Base-by-base conservation (phyloP, 192 early-diverging fungal genomes). In the Backusella tuberculispora region DNA sequence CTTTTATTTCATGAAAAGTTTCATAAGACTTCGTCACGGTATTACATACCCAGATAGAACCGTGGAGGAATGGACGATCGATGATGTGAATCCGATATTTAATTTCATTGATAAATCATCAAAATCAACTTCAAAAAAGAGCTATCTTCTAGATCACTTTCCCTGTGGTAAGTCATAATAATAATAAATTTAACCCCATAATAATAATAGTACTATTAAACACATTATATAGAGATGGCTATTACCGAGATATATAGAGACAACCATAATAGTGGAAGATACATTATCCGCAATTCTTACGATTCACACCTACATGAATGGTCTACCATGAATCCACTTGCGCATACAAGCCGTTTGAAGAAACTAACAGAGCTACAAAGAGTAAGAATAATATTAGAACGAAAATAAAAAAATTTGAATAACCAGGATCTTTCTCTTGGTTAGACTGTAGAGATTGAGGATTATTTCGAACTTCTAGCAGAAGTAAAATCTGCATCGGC, bases 371-470 rank as follows among this genome's bases (percentile, higher is more conserved):
- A 63, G 13, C 46, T 88, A 13, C 83, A 88, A 41, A 72, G 81
- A 69, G 86, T 86, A 82, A 69, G 10, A 43, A 19, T 45, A 47
- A 69, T 64, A 34, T 34, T 34, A 34, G 40, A 42, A 45, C 1
- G 17, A 37, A 29, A 1, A n/a, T 9, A 15, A 47, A 53, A n/a
- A 15, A 13, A 3, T 14, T n/a, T 45, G 17, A 24, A 40, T 26
- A 40, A 29, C 2, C 21, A 4, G 6, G 26, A 6, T 73, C 41
- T 53, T 46, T 60, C 10, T 68, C 13, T 4, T 37, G 6, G 15
- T 37, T 45, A 88, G 87, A 80, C 80, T 17, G 85, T 87, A 0
- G 88, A 89, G 71, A 66, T 89, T 73, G 88, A 89, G 37, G 88
- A 89, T 38, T 89, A 83, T 47, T 63, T 87, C n/a, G 65, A 63